These are phyloP conservation scores for Lichtheimia ramosa DNA, from an alignment of 371 early-diverging fungal genomes.

Conservation along the genomic window DNA sequence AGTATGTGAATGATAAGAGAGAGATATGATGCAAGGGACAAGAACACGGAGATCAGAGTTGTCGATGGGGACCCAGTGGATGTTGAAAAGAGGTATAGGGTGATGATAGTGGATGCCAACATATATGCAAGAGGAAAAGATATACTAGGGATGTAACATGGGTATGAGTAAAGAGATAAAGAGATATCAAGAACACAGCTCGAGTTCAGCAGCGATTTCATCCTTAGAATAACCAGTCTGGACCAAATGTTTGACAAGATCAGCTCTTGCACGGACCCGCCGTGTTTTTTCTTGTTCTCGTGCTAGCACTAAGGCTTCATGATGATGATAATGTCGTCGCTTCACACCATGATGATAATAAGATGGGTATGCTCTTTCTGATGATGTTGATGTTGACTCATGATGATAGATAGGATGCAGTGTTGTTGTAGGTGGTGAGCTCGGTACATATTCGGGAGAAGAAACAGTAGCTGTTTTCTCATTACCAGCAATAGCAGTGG, in stretches of 20 bases:
- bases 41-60: not conserved
- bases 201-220: slow-evolving; percentile 11
- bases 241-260: slow-evolving; percentile 15
- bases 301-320: not conserved
- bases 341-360: too few relatives aligned
- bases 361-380: too few relatives aligned
- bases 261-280: slow-evolving; percentile 12
- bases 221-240: slow-evolving; percentile 14
- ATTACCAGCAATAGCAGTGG: slow-evolving; percentile 7
- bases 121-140: not conserved
- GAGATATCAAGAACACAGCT: not conserved
- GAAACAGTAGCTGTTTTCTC: not conserved
- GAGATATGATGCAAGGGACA: not conserved
- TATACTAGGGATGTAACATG: not conserved
- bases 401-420: slow-evolving; percentile 3
- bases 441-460: too few relatives aligned
- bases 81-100: not conserved
- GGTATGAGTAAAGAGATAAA: not conserved
- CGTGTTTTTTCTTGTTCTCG: slow-evolving; percentile 16
- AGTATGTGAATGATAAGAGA: not conserved
- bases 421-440: not conserved
- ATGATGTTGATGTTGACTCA: not conserved
- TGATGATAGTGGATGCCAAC: not conserved
- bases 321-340: too few relatives aligned
- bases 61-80: too few relatives aligned